Conservation (phyloP, 805 yeast species). For the Metschnikowia bowlesiae region DNA sequence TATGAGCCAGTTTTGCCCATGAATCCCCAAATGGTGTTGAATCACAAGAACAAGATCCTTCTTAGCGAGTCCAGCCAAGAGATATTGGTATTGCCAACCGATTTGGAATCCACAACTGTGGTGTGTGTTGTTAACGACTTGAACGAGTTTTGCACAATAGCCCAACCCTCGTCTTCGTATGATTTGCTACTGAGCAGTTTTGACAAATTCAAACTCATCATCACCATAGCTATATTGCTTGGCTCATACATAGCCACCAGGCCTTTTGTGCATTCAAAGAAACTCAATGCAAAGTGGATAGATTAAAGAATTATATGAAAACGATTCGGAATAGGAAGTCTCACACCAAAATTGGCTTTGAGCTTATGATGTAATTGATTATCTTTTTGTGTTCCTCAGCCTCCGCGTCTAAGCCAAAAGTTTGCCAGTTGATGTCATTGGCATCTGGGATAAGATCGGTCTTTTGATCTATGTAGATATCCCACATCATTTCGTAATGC, state of each 20-base stretch:
- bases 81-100: slow-evolving; percentile 44
- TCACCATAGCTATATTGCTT: slow-evolving; percentile 54
- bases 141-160: slow-evolving; percentile 71
- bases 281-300: slow-evolving; percentile 52
- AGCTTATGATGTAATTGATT: slow-evolving; percentile 9
- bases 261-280: slow-evolving; percentile 55
- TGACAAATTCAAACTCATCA: slow-evolving; percentile 57
- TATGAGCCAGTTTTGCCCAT: slow-evolving; percentile 59
- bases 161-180: slow-evolving; percentile 79
- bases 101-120: slow-evolving; percentile 76
- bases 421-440: slow-evolving; percentile 22
- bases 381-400: slow-evolving; percentile 10
- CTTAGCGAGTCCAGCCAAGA: slow-evolving; percentile 8
- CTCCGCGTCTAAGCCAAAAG: slow-evolving; percentile 25
- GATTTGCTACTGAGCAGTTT: slow-evolving; percentile 69
- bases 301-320: slow-evolving; percentile 13
- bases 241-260: slow-evolving; percentile 44
- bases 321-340: background rate
- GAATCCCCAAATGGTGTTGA: slow-evolving; percentile 26
- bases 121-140: slow-evolving; percentile 55
- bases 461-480: slow-evolving; percentile 27
- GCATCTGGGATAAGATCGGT: background rate
- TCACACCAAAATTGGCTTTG: slow-evolving; percentile 7
- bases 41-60: slow-evolving; percentile 34
- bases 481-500: slow-evolving; percentile 38